Evolutionary conservation across 2,329 filamentous ascomycete genomes (phyloP).

Genomic region (Chaetothyriales sp.): DNA sequence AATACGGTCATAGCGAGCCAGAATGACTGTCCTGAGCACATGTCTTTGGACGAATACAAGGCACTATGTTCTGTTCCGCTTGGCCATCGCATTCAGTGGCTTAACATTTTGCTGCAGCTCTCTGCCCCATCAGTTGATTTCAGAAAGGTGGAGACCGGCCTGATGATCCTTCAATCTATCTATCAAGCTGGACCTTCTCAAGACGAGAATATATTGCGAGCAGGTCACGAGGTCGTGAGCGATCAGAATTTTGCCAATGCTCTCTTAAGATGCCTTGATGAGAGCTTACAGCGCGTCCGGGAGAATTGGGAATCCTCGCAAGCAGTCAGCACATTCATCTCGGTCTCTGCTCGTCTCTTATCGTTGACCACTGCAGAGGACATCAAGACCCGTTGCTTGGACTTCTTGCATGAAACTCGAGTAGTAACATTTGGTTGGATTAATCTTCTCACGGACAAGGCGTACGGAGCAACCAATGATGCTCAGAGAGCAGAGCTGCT

Average conservation of each 20-base stretch:
- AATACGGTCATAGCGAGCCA: constrained; percentile 43
- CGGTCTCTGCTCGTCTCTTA: constrained; percentile 31
- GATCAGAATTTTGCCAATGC: constrained; percentile 15
- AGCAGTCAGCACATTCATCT: constrained; percentile 23
- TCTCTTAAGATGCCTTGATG: constrained; percentile 24
- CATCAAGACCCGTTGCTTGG: constrained; percentile 7
- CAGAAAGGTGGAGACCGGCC: constrained; percentile 34
- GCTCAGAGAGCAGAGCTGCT: constrained; percentile 22
- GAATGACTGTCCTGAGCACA: constrained; percentile 31
- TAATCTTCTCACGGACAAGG: constrained; percentile 22
- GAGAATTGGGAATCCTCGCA: constrained; percentile 40
- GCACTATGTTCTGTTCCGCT: constrained; percentile 36
- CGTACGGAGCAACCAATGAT: constrained; percentile 16
- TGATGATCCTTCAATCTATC: constrained; percentile 35
- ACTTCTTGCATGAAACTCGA: constrained; percentile 6
- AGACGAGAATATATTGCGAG: constrained; percentile 3
- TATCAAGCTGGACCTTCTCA: constrained; percentile 23
- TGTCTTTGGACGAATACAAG: constrained; percentile 43
- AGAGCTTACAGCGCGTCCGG: constrained; percentile 24
- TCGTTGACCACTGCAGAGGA: constrained; percentile 23
- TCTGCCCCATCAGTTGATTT: constrained; percentile 36
- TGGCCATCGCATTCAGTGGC: constrained; percentile 41
- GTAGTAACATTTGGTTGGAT: constrained; percentile 30
- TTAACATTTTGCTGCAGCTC: constrained; percentile 42
- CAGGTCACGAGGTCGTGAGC: constrained; percentile 17